A percentile compares a stretch with the other conserved stretches of the same genome.
phyloP scores from a whole-genome alignment of 2,329 filamentous ascomycete genomes.

The Penicillium brasilianum region DNA sequence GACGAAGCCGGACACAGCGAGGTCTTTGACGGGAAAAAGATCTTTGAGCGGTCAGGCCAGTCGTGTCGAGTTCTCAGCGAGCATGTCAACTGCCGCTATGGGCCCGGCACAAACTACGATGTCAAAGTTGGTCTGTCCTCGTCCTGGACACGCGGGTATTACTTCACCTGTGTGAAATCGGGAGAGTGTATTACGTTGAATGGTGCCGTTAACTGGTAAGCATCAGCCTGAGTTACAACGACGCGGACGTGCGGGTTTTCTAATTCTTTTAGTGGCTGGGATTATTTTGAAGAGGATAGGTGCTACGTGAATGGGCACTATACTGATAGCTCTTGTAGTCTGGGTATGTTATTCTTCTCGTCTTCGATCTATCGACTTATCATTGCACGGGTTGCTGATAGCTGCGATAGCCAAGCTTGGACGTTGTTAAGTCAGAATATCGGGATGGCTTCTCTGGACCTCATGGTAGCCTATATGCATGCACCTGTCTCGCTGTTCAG shows the following conservation, averaged over 20 bases:
- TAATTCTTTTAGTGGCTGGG: neutral
- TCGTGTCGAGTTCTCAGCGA: neutral
- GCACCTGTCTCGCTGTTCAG: too few relatives aligned
- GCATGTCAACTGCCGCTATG: neutral
- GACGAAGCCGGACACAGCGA: neutral
- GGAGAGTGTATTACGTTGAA: neutral
- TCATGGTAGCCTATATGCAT: too few relatives aligned
- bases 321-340: neutral
- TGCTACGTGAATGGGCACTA: neutral
- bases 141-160: neutral
- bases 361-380: too few relatives aligned
- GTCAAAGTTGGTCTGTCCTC: conserved; percentile 1
- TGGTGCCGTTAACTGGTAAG: neutral
- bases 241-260: neutral
- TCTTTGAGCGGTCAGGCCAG: conserved; percentile 2
- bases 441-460: too few relatives aligned
- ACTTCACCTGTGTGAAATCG: neutral
- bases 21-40: neutral
- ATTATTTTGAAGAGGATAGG: conserved; percentile 4
- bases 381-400: neutral
- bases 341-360: neutral
- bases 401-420: neutral
- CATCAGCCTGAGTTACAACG: too few relatives aligned
- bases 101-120: neutral
- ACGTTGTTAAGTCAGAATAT: neutral